Evolutionary conservation across 129 eudicot genomes (phyloP).

Genomic region (carrot (Daucus carota)): DNA sequence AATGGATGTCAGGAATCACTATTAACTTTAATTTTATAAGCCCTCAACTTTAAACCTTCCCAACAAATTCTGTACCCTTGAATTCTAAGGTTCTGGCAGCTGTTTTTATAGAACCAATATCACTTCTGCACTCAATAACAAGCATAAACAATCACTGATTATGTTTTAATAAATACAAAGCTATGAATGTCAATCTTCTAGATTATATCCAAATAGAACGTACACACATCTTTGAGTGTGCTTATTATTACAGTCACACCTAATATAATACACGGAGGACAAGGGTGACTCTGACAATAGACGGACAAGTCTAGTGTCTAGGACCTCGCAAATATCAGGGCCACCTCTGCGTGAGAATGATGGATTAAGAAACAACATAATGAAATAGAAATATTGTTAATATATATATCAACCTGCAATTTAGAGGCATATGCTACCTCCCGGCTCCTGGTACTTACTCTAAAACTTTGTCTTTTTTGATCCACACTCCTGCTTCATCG

Average conservation of each 20-base stretch:
- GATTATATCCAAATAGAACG: background rate
- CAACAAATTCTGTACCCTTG: no score
- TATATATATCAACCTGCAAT: background rate
- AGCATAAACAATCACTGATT: background rate
- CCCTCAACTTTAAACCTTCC: no score
- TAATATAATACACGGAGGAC: background rate
- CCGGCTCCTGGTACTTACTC: background rate
- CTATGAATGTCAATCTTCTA: background rate
- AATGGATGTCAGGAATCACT: no score
- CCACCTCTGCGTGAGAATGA: no score
- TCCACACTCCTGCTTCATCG: constrained; percentile 44
- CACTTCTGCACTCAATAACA: no score
- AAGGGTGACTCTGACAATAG: no score
- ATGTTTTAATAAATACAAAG: background rate
- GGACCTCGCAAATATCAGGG: no score
- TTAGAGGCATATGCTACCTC: background rate
- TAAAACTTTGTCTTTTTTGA: constrained; percentile 6
- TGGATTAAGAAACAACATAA: background rate
- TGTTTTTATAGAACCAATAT: no score
- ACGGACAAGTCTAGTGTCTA: no score
- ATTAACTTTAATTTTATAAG: no score
- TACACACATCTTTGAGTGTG: background rate
- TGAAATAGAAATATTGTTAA: background rate
- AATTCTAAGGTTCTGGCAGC: no score
- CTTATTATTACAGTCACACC: background rate